phyloP scores from a whole-genome alignment of 768 basidiomycete genomes.

The Mrakia hoshinonis region DNA sequence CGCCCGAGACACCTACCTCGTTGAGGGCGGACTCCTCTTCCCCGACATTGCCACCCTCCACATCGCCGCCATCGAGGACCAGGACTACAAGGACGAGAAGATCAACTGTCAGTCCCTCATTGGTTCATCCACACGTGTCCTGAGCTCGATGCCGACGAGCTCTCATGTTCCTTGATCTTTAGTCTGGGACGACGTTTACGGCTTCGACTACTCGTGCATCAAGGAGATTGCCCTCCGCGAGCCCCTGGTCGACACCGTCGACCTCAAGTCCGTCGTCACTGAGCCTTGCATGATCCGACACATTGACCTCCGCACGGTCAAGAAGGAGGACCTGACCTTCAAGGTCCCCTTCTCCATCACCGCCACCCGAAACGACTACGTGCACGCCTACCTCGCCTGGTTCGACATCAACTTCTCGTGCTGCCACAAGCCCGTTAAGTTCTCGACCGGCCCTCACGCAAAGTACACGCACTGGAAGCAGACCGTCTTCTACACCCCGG shows the following conservation, averaged over 20 bases:
- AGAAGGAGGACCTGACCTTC: conserved; percentile 91
- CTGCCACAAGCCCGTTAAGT: conserved; percentile 89
- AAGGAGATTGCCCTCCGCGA: conserved; percentile 95
- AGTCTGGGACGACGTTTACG: conserved; percentile 99
- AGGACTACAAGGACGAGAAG: conserved; percentile 99
- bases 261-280: conserved; percentile 87
- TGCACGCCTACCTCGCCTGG: conserved; percentile 98
- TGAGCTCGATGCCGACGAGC: conserved; percentile 1
- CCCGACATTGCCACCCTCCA: conserved; percentile 88
- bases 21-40: conserved; percentile 82
- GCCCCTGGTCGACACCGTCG: conserved; percentile 97
- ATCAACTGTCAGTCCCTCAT: conserved; percentile 73
- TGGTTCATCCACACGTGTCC: neutral
- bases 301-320: conserved; percentile 80
- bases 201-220: conserved; percentile 98
- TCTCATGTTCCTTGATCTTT: neutral
- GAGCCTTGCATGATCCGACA: conserved; percentile 82
- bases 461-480: conserved; percentile 96
- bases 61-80: conserved; percentile 95
- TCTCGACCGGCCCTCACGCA: conserved; percentile 95
- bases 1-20: conserved; percentile 93
- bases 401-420: conserved; percentile 94
- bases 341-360: conserved; percentile 65
- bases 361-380: conserved; percentile 82
- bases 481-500: conserved; percentile 92